Conservation (phyloP, 2,329 filamentous ascomycete species). For the Sphaerulina vaccinii region DNA sequence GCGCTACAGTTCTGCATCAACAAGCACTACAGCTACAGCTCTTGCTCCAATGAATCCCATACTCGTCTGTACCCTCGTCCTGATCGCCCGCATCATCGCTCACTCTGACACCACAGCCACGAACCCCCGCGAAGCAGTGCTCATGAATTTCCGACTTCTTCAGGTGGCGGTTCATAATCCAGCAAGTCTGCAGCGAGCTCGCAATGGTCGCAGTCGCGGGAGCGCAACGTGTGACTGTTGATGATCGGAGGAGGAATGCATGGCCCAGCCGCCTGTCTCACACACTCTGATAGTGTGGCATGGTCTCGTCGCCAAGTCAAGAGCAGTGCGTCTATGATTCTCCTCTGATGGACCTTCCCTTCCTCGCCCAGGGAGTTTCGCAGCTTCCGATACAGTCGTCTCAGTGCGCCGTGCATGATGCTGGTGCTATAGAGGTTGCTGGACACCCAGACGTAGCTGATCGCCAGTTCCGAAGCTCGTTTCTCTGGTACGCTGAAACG, state of each 20-base stretch:
- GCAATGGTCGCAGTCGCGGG: not conserved
- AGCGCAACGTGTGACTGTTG: not conserved
- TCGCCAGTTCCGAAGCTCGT: not conserved
- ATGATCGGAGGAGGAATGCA: not conserved
- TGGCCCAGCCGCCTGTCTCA: not conserved
- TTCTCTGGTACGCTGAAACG: not conserved
- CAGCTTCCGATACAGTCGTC: not conserved
- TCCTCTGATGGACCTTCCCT: not conserved
- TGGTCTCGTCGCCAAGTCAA: not conserved
- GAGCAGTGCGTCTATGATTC: not conserved
- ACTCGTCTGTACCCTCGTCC: too few species aligned
- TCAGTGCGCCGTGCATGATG: not conserved
- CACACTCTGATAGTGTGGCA: not conserved
- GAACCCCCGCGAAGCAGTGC: too few species aligned
- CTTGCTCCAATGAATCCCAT: too few species aligned
- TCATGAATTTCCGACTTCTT: too few species aligned
- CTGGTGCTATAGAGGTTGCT: too few species aligned
- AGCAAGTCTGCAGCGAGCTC: not conserved
- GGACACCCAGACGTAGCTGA: not conserved
- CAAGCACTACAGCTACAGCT: too few species aligned
- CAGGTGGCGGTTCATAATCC: not conserved
- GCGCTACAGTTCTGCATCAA: too few species aligned
- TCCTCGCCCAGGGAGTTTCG: not conserved
- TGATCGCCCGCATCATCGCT: too few species aligned
- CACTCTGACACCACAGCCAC: too few species aligned